A percentile compares a stretch with the other conserved stretches of the same genome.
Conservation (phyloP, 208 protist genomes). For the Acanthamoeba castellanii region DNA sequence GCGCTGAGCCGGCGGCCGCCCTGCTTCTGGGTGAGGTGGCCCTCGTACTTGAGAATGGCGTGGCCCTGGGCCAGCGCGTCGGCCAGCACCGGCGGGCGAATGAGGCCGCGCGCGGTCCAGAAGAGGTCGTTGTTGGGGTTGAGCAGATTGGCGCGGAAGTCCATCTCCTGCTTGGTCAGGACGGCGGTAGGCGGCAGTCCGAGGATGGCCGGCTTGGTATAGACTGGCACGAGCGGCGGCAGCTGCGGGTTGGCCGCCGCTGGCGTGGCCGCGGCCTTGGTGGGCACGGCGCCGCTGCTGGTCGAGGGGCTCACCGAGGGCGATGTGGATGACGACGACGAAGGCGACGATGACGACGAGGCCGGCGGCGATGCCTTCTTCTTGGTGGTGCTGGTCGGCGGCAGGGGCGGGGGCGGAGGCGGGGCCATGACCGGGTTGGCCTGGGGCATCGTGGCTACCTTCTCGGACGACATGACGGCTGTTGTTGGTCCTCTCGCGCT, state of each 20-base stretch:
- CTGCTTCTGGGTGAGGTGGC: slow-evolving; percentile 67
- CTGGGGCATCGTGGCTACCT: not conserved
- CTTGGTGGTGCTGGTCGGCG: too few species aligned
- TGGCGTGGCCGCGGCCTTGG: not conserved
- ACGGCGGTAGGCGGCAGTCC: slow-evolving; percentile 4
- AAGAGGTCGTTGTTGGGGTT: slow-evolving; percentile 72
- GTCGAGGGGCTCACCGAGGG: not conserved
- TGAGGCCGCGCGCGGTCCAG: slow-evolving; percentile 44
- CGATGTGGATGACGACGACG: too few species aligned
- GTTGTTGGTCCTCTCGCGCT: too few species aligned
- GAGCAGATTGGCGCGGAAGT: slow-evolving; percentile 68
- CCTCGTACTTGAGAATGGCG: slow-evolving; percentile 48
- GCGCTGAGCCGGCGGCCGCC: not conserved
- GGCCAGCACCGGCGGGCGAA: not conserved
- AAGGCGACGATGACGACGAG: too few species aligned
- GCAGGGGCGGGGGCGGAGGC: too few species aligned
- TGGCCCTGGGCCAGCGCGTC: slow-evolving; percentile 40
- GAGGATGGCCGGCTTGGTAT: slow-evolving; percentile 15
- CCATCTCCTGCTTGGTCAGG: slow-evolving; percentile 62
- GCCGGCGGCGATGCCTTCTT: too few species aligned
- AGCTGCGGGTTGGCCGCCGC: not conserved
- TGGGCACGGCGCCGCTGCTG: not conserved
- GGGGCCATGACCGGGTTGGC: not conserved
- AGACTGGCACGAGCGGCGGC: not conserved
- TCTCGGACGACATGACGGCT: not conserved